phyloP scores from a whole-genome alignment of 441 rosid genomes.

The Flueggea neowawraea region DNA sequence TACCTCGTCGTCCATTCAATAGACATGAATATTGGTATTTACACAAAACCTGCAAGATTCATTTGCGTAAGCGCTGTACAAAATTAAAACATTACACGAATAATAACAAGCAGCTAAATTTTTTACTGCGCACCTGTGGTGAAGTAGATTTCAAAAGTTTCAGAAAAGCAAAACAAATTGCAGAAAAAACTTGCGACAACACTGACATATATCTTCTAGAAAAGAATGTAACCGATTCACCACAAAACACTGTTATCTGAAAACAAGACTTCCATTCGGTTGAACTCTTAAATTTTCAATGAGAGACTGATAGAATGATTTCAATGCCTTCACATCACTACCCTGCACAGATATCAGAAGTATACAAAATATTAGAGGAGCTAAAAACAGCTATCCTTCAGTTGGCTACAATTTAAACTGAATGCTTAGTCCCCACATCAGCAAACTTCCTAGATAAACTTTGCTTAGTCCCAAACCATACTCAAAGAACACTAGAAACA shows the following conservation, averaged over 20 bases:
- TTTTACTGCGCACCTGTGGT: slow-evolving; percentile 16
- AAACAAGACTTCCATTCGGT: slow-evolving; percentile 72
- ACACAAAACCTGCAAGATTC: slow-evolving; percentile 25
- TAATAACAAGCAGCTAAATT: slow-evolving; percentile 1
- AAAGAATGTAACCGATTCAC: not conserved
- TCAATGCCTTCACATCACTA: slow-evolving; percentile 60
- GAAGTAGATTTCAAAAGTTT: slow-evolving; percentile 7
- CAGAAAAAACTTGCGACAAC: not conserved
- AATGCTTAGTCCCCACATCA: too few species aligned
- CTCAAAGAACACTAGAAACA: not conserved
- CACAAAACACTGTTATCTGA: slow-evolving; percentile 56
- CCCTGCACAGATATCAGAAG: slow-evolving; percentile 42
- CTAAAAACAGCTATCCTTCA: too few species aligned
- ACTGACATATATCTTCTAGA: not conserved
- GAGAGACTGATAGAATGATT: slow-evolving; percentile 65
- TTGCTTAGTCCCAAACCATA: not conserved
- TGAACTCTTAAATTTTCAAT: slow-evolving; percentile 64
- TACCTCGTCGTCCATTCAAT: slow-evolving; percentile 28
- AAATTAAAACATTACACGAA: not conserved
- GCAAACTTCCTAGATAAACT: not conserved
- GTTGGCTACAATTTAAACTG: too few species aligned
- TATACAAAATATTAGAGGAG: not conserved
- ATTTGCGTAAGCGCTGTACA: slow-evolving; percentile 10
- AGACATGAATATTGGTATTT: slow-evolving; percentile 41
- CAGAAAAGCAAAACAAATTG: not conserved